Base-by-base conservation (phyloP, 2,329 filamentous ascomycete genomes). In the Verticillium alfalfae region DNA sequence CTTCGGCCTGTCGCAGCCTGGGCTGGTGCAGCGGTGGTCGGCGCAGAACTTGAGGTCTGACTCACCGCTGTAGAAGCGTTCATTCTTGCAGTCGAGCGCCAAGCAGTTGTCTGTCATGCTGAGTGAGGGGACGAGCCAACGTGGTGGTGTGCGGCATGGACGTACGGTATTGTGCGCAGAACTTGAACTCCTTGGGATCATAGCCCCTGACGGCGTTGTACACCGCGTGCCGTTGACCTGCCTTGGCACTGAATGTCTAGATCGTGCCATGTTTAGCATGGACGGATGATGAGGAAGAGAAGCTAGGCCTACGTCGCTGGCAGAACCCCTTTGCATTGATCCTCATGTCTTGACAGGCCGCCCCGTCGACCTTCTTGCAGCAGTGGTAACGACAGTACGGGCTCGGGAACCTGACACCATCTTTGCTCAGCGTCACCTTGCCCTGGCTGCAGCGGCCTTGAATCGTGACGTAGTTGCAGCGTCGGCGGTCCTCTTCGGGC, bases 1-100 rank as follows among this genome's bases (percentile, higher is more conserved):
- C 38, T 64, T 68, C 13, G 54, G 37, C 49, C 63, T 65, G 0
- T 65, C 57, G 62, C 72, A 74, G 8, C 62, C 63, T 1, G 60
- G 58, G 26, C 66, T 58, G 16, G 64, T 63, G 62, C 72, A 74
- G 57, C 70, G 66, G 62, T 74, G 72, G 34, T 68, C 65, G 12
- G 61, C 45, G 58, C 72, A 74, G 62, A 68, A 69, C n/a, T 59
- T 61, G 1, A 70, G 59, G 57, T 69, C 65, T 38, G 66, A 60
- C 16, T 66, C 62, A 5, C 41, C 41, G 60, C 36, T 66, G 61
- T 56, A 63, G 60, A 31, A 65, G 63, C 58, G 66, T 61, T 66
- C 57, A 61, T 65, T 68, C 16, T 64, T 64, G 54, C 72, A 74
- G 31, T 62, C 66, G 9, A 59, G 62, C n/a, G 64, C 55, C 7